These are phyloP conservation scores for Ceratocystis ficicola DNA, from an alignment of 2,329 filamentous ascomycete genomes.

Conservation along the genomic window DNA sequence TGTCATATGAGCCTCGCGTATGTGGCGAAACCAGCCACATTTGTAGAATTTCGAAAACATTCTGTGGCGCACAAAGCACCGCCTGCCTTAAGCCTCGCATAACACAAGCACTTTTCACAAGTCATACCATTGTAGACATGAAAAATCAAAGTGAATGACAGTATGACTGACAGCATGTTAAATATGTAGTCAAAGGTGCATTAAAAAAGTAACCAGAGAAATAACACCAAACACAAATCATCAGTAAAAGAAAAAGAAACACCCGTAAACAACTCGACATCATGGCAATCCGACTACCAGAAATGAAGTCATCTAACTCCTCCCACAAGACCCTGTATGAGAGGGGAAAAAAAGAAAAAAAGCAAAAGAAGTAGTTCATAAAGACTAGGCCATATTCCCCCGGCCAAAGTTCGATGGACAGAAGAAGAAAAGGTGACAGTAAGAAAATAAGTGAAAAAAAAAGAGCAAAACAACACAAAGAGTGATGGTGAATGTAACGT, in stretches of 20 bases:
- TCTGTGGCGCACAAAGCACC: background rate
- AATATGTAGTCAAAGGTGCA: background rate
- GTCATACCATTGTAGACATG: background rate
- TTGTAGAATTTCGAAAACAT: background rate
- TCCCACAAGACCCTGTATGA: background rate
- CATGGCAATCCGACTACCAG: background rate
- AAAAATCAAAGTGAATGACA: background rate
- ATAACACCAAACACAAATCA: conserved; percentile 7
- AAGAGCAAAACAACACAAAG: background rate
- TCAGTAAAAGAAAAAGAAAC: background rate
- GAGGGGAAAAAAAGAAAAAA: background rate
- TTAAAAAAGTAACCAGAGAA: background rate
- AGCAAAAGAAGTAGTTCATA: background rate
- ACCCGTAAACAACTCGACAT: background rate
- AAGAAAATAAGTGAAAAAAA: background rate
- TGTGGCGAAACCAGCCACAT: background rate
- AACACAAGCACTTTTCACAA: background rate
- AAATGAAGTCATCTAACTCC: background rate
- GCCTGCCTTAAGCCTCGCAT: background rate
- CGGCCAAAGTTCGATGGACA: background rate
- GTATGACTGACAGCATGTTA: background rate
- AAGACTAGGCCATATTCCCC: background rate
- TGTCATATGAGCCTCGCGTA: background rate
- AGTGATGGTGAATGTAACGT: conserved; percentile 13
- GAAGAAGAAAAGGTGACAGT: background rate